A percentile compares a stretch with the other conserved stretches of the same genome.
Evolutionary conservation across 2,329 filamentous ascomycete genomes (phyloP).

Genomic region (Orbilia brochopaga): DNA sequence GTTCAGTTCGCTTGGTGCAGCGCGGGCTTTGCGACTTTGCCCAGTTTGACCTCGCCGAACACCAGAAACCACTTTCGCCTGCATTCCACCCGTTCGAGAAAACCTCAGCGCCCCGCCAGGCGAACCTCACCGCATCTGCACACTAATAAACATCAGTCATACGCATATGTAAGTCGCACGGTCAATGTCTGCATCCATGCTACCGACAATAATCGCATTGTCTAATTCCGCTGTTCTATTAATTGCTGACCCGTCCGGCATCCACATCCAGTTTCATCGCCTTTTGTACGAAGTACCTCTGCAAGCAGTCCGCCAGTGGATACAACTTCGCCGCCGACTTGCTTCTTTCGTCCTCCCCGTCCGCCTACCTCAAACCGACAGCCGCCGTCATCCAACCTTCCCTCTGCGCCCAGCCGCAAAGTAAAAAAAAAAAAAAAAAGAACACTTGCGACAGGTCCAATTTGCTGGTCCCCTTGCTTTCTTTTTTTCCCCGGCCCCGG

Average conservation of each 20-base stretch:
- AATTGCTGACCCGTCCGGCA: background rate
- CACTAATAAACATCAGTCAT: background rate
- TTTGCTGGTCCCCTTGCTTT: constrained; percentile 7
- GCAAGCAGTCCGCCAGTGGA: too few species aligned
- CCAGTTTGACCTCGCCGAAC: constrained; percentile 48
- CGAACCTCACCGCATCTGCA: constrained; percentile 15
- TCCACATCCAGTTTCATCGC: background rate
- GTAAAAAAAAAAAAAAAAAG: too few species aligned
- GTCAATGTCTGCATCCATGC: background rate
- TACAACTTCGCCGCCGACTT: constrained; percentile 12
- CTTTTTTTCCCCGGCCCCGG: constrained; percentile 7
- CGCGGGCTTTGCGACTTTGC: too few species aligned
- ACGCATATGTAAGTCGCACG: background rate
- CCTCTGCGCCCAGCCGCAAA: constrained; percentile 1
- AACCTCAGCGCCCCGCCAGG: constrained; percentile 4
- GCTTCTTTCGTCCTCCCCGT: constrained; percentile 32
- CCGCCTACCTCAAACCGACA: background rate
- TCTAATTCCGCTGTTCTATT: background rate
- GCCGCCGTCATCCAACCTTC: constrained; percentile 8
- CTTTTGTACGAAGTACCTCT: background rate
- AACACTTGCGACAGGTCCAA: background rate
- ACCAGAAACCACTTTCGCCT: background rate
- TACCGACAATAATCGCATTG: constrained; percentile 5
- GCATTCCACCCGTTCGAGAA: background rate
- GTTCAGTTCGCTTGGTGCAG: background rate